Evolutionary conservation across 345 rosid genomes (phyloP).

Genomic region (Eucalyptus pumila): DNA sequence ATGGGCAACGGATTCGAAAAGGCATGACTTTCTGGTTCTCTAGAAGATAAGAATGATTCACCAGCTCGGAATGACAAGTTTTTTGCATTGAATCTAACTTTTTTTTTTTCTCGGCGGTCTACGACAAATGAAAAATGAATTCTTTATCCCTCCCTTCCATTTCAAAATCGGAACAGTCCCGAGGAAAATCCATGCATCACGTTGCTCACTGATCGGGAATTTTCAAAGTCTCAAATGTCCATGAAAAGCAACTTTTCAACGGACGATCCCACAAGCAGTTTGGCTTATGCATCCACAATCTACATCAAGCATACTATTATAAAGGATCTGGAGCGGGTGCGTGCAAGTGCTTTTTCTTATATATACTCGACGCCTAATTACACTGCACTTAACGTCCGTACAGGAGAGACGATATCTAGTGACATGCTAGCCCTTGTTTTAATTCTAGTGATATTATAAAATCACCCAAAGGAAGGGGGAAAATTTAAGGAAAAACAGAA

Average conservation of each 20-base stretch:
- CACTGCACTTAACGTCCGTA: neutral
- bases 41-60: neutral
- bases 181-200: neutral
- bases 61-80: neutral
- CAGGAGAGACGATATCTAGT: neutral
- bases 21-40: neutral
- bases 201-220: neutral
- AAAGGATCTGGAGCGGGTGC: neutral
- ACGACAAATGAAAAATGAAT: neutral
- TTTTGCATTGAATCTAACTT: neutral
- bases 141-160: neutral
- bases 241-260: neutral
- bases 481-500: neutral
- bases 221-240: neutral
- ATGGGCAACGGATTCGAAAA: neutral
- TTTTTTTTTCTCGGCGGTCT: neutral
- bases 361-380: neutral
- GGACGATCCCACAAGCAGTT: neutral
- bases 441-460: neutral
- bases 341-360: neutral
- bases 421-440: neutral
- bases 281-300: neutral
- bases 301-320: neutral
- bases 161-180: neutral
- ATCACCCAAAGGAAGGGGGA: neutral